Evolutionary conservation across 495 filamentous ascomycete genomes (phyloP).

Genomic region (Penicillium alfredii): DNA sequence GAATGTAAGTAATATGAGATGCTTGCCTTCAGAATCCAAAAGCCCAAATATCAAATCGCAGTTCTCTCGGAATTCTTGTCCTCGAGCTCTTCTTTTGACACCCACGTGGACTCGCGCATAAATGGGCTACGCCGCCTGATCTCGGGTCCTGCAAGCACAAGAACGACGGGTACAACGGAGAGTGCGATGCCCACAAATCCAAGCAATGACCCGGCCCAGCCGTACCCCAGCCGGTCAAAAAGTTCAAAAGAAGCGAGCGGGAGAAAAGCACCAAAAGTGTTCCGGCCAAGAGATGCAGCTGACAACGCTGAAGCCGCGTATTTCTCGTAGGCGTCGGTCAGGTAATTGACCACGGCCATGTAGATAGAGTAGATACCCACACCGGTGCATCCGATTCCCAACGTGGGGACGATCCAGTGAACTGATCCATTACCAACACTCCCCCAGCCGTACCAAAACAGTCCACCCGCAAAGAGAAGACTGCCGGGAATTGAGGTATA

Average conservation of each 20-base stretch:
- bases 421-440: slow-evolving; percentile 29
- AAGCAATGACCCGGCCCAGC: slow-evolving; percentile 40
- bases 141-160: slow-evolving; percentile 31
- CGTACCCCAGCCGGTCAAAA: slow-evolving; percentile 36
- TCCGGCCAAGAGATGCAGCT: slow-evolving; percentile 31
- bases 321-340: slow-evolving; percentile 42
- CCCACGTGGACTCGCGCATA: slow-evolving; percentile 31
- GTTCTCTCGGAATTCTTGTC: slow-evolving; percentile 1
- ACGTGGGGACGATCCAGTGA: slow-evolving; percentile 39
- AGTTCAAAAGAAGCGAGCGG: slow-evolving; percentile 35
- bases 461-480: slow-evolving; percentile 34
- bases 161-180: slow-evolving; percentile 32
- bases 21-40: background rate
- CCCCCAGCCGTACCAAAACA: slow-evolving; percentile 43
- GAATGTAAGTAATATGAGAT: no score
- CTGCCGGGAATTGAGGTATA: slow-evolving; percentile 37
- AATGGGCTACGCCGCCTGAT: slow-evolving; percentile 32
- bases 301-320: slow-evolving; percentile 35
- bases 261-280: slow-evolving; percentile 29
- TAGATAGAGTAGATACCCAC: slow-evolving; percentile 43
- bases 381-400: slow-evolving; percentile 28
- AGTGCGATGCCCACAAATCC: slow-evolving; percentile 36
- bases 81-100: slow-evolving; percentile 11
- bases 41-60: background rate
- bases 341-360: slow-evolving; percentile 44